Evolutionary conservation across 768 basidiomycete genomes (phyloP), one percentile per base, ranked within the genome.

Genomic region (Pulveroboletus sp.): DNA sequence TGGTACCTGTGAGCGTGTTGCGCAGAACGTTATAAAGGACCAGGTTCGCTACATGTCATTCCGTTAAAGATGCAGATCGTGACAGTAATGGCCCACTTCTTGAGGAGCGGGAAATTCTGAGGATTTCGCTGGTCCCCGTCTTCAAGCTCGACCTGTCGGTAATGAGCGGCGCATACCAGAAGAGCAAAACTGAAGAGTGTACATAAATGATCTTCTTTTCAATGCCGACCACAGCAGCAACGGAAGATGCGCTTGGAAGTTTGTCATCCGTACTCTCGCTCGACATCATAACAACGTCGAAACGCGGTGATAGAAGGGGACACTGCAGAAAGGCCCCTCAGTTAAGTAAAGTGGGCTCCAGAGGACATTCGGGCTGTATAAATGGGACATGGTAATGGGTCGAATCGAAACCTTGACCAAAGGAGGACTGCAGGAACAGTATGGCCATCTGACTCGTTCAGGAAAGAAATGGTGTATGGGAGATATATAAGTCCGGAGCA

Each of bases 81-180:
- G n/a, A 69, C 17, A n/a, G 71, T 71, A 15, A 72, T 64, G 8
- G 55, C 41, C 71, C 76, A 78, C 65, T 78, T 79, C 53, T 61
- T 68, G 15, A 59, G 43, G 6, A 48, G 57, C 38, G 68, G 51
- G 49, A 68, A 76, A 39, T 69, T 71, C 13, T 59, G 47, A 26
- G 76, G 76, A 54, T 76, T 70, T 32, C 73, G 62, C 15, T 39
- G 33, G 52, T 77, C 76, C 7, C 62, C 67, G 14, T 63, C 56
- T 32, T 69, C 63, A 38, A 71, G 76, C 18, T 76, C 70, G 10
- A 74, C 67, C 73, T 76, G 50, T 47, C 10, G 21, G 18, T 5
- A 10, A 30, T 63, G 39, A 60, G 46, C 8, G n/a, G 51, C 21
- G 14, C 4, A 7, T 8, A 6, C 39, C 8, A 6, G 32, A 32